phyloP scores from a whole-genome alignment of 2,329 filamentous ascomycete genomes.

The Dothiorella sarmentorum region DNA sequence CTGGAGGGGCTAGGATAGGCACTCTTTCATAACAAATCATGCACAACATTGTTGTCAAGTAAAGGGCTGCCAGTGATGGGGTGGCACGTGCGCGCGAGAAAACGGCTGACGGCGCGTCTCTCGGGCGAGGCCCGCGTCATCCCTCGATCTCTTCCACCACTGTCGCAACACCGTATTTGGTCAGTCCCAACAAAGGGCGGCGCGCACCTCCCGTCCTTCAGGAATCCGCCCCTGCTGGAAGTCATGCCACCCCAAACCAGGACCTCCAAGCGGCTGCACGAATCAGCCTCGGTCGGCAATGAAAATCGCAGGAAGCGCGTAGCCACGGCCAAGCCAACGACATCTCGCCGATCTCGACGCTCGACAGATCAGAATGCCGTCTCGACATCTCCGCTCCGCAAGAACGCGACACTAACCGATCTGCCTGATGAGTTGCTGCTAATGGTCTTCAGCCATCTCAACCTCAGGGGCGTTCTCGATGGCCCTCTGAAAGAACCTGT shows the following conservation, averaged over 20 bases:
- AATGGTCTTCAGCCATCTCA: not conserved
- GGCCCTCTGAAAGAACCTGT: not conserved
- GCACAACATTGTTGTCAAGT: no score
- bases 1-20: no score
- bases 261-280: not conserved
- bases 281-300: not conserved
- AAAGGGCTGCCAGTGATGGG: no score
- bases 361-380: not conserved
- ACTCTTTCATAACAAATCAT: no score
- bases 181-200: no score
- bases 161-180: no score
- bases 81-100: no score
- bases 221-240: no score
- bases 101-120: no score
- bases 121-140: no score
- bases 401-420: not conserved
- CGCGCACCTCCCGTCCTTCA: no score
- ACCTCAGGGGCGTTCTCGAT: not conserved
- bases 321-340: not conserved
- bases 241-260: not conserved
- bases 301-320: not conserved
- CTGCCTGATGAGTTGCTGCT: not conserved
- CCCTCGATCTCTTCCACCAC: no score
- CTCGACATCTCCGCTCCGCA: not conserved
- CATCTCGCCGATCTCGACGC: not conserved